These are phyloP conservation scores for Elaphomyces granulatus DNA, from an alignment of 495 filamentous ascomycete species.

Conservation along the genomic window DNA sequence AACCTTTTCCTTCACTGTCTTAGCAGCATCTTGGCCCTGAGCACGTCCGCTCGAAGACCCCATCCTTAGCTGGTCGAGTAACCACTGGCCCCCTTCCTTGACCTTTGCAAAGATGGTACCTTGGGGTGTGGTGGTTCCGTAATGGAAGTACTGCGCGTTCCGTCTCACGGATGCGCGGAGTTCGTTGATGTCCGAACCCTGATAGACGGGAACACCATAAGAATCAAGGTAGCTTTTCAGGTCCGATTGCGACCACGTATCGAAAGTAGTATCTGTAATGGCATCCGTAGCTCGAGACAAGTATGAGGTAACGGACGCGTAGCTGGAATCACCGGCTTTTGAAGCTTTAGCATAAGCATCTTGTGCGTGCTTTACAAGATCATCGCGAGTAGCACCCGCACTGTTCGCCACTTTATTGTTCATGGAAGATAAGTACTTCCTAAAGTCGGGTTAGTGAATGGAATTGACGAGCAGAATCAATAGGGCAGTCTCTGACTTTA, in stretches of 20 bases:
- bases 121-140: conserved; percentile 46
- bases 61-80: conserved; percentile 42
- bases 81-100: conserved; percentile 44
- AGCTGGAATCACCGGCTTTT: conserved; percentile 47
- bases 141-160: conserved; percentile 61
- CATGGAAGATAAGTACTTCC: conserved; percentile 51
- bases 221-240: conserved; percentile 71
- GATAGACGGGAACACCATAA: conserved; percentile 60
- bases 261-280: conserved; percentile 57
- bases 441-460: conserved; percentile 15
- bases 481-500: conserved; percentile 36
- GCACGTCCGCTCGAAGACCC: conserved; percentile 51
- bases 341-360: conserved; percentile 58
- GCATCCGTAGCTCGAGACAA: conserved; percentile 51
- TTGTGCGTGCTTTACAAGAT: conserved; percentile 57
- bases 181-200: conserved; percentile 52
- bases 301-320: conserved; percentile 62
- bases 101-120: conserved; percentile 52
- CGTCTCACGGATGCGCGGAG: conserved; percentile 53
- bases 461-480: conserved; percentile 2
- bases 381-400: conserved; percentile 51
- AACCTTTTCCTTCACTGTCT: conserved; percentile 25
- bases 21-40: conserved; percentile 37
- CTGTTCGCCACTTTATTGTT: conserved; percentile 55
- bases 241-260: conserved; percentile 70